Evolutionary conservation across 805 yeast genomes (phyloP).

Genomic region (Tetrapisispora taiwanensis): DNA sequence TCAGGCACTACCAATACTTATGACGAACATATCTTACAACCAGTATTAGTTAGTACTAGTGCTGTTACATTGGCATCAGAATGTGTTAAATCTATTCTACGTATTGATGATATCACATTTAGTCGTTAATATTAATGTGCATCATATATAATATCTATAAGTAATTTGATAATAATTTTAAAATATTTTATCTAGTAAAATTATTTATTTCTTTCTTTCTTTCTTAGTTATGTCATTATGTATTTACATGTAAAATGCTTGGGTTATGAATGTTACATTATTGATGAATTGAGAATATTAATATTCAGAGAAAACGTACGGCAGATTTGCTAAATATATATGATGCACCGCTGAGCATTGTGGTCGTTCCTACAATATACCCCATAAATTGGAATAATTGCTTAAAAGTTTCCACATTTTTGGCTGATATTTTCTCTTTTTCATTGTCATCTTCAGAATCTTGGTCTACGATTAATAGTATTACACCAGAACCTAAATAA

Average conservation of each 20-base stretch:
- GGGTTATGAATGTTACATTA: neutral
- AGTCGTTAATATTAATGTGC: slow-evolving; percentile 43
- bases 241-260: neutral
- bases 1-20: slow-evolving; percentile 85
- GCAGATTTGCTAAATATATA: slow-evolving; percentile 66
- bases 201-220: neutral
- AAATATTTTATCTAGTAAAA: neutral
- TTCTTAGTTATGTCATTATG: too few relatives aligned
- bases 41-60: slow-evolving; percentile 87
- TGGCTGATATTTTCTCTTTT: neutral
- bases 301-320: slow-evolving; percentile 39
- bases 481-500: slow-evolving; percentile 58
- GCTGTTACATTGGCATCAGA: slow-evolving; percentile 93
- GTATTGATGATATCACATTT: slow-evolving; percentile 95
- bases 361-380: slow-evolving; percentile 55
- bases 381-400: slow-evolving; percentile 30
- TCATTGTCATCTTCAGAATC: slow-evolving; percentile 7
- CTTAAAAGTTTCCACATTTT: neutral
- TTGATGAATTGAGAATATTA: too few relatives aligned
- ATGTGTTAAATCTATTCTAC: slow-evolving; percentile 87
- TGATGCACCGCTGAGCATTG: slow-evolving; percentile 67
- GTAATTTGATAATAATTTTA: neutral
- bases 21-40: slow-evolving; percentile 93
- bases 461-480: slow-evolving; percentile 19
- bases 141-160: slow-evolving; percentile 2